phyloP scores from a whole-genome alignment of 2,329 filamentous ascomycete species.

The Fusarium sp. region DNA sequence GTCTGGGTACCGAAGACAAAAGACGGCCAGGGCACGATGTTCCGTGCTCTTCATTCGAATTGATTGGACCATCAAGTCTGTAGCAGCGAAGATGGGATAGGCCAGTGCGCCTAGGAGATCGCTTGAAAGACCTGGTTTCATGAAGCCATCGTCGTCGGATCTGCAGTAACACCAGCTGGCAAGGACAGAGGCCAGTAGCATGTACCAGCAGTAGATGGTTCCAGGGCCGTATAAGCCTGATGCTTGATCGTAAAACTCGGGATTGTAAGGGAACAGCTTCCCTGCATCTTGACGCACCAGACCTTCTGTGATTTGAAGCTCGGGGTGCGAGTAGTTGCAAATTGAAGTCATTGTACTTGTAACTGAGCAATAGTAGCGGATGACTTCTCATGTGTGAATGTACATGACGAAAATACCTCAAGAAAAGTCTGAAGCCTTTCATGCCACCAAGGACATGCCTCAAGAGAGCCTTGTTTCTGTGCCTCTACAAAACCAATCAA shows the following conservation, averaged over 20 bases:
- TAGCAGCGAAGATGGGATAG: slow-evolving; percentile 16
- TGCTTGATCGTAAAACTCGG: slow-evolving; percentile 15
- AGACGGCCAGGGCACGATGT: slow-evolving; percentile 9
- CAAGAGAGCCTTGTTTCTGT: slow-evolving; percentile 2
- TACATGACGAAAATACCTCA: background rate
- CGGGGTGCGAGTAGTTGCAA: slow-evolving; percentile 23
- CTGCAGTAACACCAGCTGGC: background rate
- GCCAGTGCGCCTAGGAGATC: slow-evolving; percentile 15
- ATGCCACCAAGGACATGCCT: background rate
- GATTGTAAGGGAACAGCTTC: slow-evolving; percentile 12
- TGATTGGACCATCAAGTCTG: slow-evolving; percentile 5
- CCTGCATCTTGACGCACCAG: slow-evolving; percentile 1
- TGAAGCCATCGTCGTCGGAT: background rate
- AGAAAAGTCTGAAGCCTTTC: background rate
- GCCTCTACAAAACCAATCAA: background rate
- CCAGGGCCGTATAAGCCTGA: slow-evolving; percentile 18
- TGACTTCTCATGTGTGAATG: background rate
- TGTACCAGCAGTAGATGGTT: slow-evolving; percentile 21
- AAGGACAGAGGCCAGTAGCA: slow-evolving; percentile 14
- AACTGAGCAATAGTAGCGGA: no score
- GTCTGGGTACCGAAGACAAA: background rate
- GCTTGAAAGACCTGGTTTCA: slow-evolving; percentile 7
- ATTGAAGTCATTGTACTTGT: slow-evolving; percentile 12
- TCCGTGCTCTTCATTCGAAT: background rate
- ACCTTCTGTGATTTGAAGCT: slow-evolving; percentile 8